phyloP scores from a whole-genome alignment of 371 early-diverging fungal genomes.

The Mucor plumbeus region DNA sequence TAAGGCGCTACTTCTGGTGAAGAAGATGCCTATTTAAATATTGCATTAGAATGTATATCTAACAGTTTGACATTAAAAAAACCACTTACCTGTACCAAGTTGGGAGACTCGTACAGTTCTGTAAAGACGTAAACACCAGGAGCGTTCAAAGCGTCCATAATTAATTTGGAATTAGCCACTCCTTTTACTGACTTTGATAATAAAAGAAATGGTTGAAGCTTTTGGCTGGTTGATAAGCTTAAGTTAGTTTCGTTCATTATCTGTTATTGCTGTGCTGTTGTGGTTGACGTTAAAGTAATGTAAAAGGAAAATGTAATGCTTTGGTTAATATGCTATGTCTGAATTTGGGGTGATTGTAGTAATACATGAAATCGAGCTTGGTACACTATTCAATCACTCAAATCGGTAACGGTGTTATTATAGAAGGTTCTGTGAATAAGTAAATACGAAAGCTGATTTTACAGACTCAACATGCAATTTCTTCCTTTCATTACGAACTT shows the following conservation, averaged over 20 bases:
- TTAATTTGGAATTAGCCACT: slow-evolving; percentile 72
- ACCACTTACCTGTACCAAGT: slow-evolving; percentile 67
- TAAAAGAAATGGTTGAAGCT: slow-evolving; percentile 75
- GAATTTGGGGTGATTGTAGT: no score
- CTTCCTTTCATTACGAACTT: no score
- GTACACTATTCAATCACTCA: no score
- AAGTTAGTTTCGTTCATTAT: slow-evolving; percentile 23
- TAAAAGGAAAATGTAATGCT: no score
- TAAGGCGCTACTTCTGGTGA: slow-evolving; percentile 65
- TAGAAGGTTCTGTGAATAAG: no score
- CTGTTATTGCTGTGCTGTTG: no score
- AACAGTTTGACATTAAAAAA: neutral
- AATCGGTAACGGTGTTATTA: no score
- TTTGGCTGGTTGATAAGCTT: slow-evolving; percentile 33
- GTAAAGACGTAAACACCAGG: slow-evolving; percentile 84
- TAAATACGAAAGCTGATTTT: no score
- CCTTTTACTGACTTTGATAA: slow-evolving; percentile 83
- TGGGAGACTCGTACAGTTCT: slow-evolving; percentile 76
- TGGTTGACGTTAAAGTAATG: no score
- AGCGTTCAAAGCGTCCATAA: slow-evolving; percentile 74
- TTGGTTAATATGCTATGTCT: no score
- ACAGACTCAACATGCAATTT: no score
- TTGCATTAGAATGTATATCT: neutral
- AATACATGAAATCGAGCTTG: no score
- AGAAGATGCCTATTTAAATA: slow-evolving; percentile 57